Base-by-base conservation (phyloP, 768 basidiomycete genomes). In the Lactifluus subvellereus region DNA sequence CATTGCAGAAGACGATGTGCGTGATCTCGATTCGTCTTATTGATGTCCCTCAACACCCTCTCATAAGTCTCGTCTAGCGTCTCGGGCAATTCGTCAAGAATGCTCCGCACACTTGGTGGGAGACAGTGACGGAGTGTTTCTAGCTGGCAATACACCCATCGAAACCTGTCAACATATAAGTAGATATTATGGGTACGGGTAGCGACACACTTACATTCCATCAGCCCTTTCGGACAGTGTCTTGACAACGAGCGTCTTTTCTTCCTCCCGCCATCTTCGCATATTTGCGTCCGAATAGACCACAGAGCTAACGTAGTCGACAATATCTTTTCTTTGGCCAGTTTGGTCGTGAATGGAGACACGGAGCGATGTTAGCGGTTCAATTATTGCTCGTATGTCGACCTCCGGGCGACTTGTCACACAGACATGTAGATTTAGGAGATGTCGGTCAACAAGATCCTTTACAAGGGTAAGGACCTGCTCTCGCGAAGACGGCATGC, bases 241-340 rank as follows among this genome's bases (percentile, higher is more conserved):
- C 5, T 62, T 33, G 3, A 64, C 43, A 3, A 62, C 63, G 5
- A 62, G 10, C 1, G n/a, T 38, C 42, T 22, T 57, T 5, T 61
- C 59, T 9, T 62, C 60, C 3, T 54, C 63, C 6, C 42, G 45
- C 60, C 63, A 64, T 49, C 51, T 62, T 14, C 4, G 30, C 42
- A 62, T 61, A 6, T 18, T 49, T 18, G 6, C 3, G 27, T 64
- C 63, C 40, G 63, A 61, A 18, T 18, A 32, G 1, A 64, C 59
- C 0, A 37, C 53, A 1, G 43, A 60, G 14, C 6, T 42, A 32
- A 64, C 14, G 2, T 61, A 64, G 14, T 38, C 9, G 20, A 14
- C 8, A 9, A 64, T 50, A 10, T 55, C 63, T 11, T 62, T 18
- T 22, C 7, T 51, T 35, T 62, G 63, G 14, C 58, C 49, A 9